Evolutionary conservation across 208 protist genomes (phyloP).

Genomic region (Angomonas ambiguus): DNA sequence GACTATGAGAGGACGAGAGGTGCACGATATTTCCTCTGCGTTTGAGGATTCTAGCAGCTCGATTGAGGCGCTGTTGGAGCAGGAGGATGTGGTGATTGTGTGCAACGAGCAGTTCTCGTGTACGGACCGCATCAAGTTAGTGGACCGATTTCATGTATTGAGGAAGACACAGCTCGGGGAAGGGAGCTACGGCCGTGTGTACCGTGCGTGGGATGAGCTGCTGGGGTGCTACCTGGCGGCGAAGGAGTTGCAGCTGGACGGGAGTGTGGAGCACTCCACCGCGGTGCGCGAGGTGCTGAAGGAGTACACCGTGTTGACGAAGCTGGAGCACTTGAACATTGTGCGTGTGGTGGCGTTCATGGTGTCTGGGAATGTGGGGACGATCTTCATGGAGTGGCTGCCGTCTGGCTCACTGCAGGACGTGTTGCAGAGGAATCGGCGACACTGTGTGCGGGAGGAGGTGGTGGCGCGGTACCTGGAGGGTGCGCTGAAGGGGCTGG

Average conservation of each 20-base stretch:
- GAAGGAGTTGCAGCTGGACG: conserved; percentile 56
- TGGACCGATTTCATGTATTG: conserved; percentile 48
- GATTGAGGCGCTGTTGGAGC: conserved; percentile 35
- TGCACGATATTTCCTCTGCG: neutral
- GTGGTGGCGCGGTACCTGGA: conserved; percentile 53
- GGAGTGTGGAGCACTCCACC: conserved; percentile 14
- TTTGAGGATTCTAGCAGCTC: neutral
- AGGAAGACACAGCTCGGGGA: conserved; percentile 27
- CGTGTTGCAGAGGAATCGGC: conserved; percentile 31
- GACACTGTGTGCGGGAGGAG: conserved; percentile 37
- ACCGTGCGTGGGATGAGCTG: conserved; percentile 54
- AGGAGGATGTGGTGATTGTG: conserved; percentile 54
- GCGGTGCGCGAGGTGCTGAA: conserved; percentile 47
- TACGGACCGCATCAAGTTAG: conserved; percentile 37
- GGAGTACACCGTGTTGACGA: conserved; percentile 68
- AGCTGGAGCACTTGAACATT: conserved; percentile 62
- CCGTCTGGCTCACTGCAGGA: conserved; percentile 58
- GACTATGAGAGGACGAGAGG: neutral
- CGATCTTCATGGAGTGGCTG: conserved; percentile 79
- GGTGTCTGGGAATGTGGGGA: conserved; percentile 31
- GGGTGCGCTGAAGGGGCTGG: conserved; percentile 46
- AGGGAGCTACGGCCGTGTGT: conserved; percentile 52
- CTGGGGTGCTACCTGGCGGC: conserved; percentile 52
- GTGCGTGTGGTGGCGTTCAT: conserved; percentile 67
- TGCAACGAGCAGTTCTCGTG: conserved; percentile 46